Evolutionary conservation across 2,329 filamentous ascomycete genomes (phyloP).

Genomic region (Alternaria postmessia): DNA sequence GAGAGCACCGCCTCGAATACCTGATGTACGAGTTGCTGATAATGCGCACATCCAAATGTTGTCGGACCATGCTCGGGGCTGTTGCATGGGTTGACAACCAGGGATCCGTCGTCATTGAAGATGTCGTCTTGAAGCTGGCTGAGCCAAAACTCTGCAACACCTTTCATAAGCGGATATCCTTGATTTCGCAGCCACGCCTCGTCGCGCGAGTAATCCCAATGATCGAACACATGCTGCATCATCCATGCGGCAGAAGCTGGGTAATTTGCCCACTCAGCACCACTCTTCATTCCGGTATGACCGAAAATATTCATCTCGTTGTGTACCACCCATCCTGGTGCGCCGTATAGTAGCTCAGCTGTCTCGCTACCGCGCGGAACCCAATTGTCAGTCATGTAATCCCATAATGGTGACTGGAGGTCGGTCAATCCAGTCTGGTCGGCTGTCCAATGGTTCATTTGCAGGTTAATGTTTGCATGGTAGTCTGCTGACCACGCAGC

Average conservation of each 20-base stretch:
- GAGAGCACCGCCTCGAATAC: constrained; percentile 46
- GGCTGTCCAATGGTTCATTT: constrained; percentile 68
- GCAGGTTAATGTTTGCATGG: constrained; percentile 66
- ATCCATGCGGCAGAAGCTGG: constrained; percentile 64
- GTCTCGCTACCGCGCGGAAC: constrained; percentile 63
- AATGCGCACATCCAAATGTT: constrained; percentile 64
- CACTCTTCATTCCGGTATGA: constrained; percentile 61
- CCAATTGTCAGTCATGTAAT: constrained; percentile 64
- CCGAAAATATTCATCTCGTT: constrained; percentile 68
- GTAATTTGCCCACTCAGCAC: constrained; percentile 55
- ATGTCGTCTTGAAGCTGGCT: constrained; percentile 61
- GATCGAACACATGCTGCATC: constrained; percentile 67
- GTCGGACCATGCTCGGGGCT: constrained; percentile 63
- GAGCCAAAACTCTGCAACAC: constrained; percentile 64
- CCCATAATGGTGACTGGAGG: constrained; percentile 59
- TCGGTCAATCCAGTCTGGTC: constrained; percentile 61
- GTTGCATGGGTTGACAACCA: constrained; percentile 67
- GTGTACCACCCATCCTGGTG: constrained; percentile 64
- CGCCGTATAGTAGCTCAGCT: constrained; percentile 62
- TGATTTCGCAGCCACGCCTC: constrained; percentile 53
- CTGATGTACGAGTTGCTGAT: constrained; percentile 60
- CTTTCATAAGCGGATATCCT: constrained; percentile 64
- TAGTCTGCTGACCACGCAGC: constrained; percentile 65
- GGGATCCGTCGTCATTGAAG: constrained; percentile 60
- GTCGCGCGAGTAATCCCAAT: constrained; percentile 63